Evolutionary conservation across 73 alveolate species (phyloP).

Genomic region (Uronychia binucleata): DNA sequence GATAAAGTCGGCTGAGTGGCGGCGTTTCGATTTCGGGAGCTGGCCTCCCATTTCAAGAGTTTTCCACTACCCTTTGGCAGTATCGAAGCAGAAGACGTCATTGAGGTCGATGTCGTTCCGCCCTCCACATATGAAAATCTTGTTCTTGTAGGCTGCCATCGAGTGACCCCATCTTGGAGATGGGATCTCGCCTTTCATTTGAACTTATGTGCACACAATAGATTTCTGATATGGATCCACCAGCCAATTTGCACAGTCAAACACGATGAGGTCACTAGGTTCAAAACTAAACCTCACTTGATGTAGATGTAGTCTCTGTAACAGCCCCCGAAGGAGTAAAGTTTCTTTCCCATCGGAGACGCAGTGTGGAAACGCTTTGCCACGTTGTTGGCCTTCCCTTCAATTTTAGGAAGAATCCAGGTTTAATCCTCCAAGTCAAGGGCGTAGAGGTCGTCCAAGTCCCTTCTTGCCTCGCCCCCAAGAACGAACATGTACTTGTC

Average conservation of each 20-base stretch:
- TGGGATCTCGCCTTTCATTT: conserved; percentile 16
- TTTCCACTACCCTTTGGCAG: conserved; percentile 30
- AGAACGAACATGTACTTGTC: conserved; percentile 50
- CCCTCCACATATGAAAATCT: conserved; percentile 90
- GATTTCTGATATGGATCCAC: neutral
- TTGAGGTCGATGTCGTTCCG: conserved; percentile 85
- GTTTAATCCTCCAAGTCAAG: conserved; percentile 41
- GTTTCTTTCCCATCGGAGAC: conserved; percentile 24
- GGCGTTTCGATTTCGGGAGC: conserved; percentile 56
- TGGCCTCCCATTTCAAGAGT: neutral
- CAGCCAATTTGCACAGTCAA: conserved; percentile 8
- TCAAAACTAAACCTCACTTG: no score
- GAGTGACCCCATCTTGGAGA: conserved; percentile 90
- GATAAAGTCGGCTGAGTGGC: conserved; percentile 60
- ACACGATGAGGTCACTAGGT: conserved; percentile 42
- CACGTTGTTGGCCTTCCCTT: conserved; percentile 6
- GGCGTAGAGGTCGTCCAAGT: conserved; percentile 57
- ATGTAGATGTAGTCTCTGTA: conserved; percentile 51
- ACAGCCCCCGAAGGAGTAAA: conserved; percentile 67
- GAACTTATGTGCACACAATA: neutral
- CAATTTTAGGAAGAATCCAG: conserved; percentile 33
- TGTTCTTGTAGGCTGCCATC: conserved; percentile 73
- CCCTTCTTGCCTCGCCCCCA: conserved; percentile 68
- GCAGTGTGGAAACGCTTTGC: conserved; percentile 64
- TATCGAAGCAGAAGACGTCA: conserved; percentile 54